These are phyloP conservation scores for Penicillium lagena DNA, from an alignment of 495 filamentous ascomycete species.

Conservation along the genomic window DNA sequence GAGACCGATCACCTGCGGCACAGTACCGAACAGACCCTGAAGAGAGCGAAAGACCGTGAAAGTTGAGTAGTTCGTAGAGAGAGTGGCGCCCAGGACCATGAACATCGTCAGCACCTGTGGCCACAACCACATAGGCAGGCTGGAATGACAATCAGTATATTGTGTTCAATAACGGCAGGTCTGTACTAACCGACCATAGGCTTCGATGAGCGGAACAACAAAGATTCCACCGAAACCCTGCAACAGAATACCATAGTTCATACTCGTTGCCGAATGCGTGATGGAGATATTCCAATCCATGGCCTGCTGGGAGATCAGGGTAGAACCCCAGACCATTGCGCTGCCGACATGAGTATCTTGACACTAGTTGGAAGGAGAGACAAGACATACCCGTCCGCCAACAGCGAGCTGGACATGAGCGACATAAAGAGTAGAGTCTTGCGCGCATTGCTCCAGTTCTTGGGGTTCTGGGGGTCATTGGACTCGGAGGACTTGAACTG, in stretches of 20 bases:
- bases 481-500: constrained; percentile 3
- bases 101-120: constrained; percentile 42
- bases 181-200: constrained; percentile 37
- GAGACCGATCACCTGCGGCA: constrained; percentile 41
- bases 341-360: constrained; percentile 6
- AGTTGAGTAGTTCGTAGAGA: constrained; percentile 34
- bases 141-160: background rate
- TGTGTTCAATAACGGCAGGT: too few relatives aligned
- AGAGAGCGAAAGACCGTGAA: constrained; percentile 48
- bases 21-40: constrained; percentile 43
- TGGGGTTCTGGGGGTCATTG: constrained; percentile 15
- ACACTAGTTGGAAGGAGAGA: too few relatives aligned
- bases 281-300: constrained; percentile 40
- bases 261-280: constrained; percentile 35
- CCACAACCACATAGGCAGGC: constrained; percentile 46
- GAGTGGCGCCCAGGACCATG: constrained; percentile 40
- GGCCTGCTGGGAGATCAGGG: constrained; percentile 42
- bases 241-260: constrained; percentile 44
- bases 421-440: constrained; percentile 29
- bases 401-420: constrained; percentile 29
- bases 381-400: constrained; percentile 28
- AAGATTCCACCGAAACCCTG: constrained; percentile 49
- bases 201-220: constrained; percentile 42
- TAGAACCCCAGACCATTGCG: constrained; percentile 45
- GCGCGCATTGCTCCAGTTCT: constrained; percentile 20